Evolutionary conservation across 108 stramenopile species (phyloP).

Genomic region (Cyclostephanos tholiformis): DNA sequence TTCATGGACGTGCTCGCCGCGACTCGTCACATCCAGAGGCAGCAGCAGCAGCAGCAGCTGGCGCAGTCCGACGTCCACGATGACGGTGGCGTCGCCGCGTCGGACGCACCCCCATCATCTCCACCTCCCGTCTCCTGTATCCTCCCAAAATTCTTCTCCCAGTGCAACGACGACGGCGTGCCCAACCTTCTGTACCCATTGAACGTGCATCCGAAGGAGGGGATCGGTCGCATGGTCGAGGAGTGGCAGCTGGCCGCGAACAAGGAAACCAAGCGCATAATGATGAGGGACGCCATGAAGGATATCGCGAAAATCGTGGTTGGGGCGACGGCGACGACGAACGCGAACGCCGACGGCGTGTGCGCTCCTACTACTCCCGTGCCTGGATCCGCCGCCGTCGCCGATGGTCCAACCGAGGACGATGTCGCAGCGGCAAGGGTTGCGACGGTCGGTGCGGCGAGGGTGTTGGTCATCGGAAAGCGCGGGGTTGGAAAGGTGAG

Average conservation of each 20-base stretch:
- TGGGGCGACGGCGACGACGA: slow-evolving; percentile 8
- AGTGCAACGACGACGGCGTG: slow-evolving; percentile 49
- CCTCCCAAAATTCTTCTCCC: slow-evolving; percentile 31
- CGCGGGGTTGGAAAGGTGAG: slow-evolving; percentile 73
- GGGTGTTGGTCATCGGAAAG: slow-evolving; percentile 66
- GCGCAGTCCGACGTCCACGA: not conserved
- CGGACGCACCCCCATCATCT: not conserved
- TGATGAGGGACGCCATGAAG: slow-evolving; percentile 64
- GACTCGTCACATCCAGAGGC: not conserved
- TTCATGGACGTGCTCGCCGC: slow-evolving; percentile 72
- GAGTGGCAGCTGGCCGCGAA: slow-evolving; percentile 82
- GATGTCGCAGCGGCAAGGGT: slow-evolving; percentile 6
- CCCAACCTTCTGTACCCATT: slow-evolving; percentile 70
- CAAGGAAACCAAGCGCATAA: slow-evolving; percentile 71
- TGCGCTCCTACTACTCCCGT: not conserved
- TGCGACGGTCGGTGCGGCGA: slow-evolving; percentile 38
- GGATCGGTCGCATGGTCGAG: slow-evolving; percentile 80
- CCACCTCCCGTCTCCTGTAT: not conserved
- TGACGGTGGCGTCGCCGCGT: not conserved
- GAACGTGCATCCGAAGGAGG: slow-evolving; percentile 59
- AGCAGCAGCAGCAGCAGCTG: not conserved
- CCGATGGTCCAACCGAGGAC: slow-evolving; percentile 16
- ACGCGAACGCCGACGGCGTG: too few relatives aligned
- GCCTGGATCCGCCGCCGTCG: not conserved
- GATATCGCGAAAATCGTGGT: slow-evolving; percentile 50